Evolutionary conservation across 2,329 filamentous ascomycete species (phyloP), one percentile per base, ranked within the genome.

Genomic region (Paraconiothyrium sp.): DNA sequence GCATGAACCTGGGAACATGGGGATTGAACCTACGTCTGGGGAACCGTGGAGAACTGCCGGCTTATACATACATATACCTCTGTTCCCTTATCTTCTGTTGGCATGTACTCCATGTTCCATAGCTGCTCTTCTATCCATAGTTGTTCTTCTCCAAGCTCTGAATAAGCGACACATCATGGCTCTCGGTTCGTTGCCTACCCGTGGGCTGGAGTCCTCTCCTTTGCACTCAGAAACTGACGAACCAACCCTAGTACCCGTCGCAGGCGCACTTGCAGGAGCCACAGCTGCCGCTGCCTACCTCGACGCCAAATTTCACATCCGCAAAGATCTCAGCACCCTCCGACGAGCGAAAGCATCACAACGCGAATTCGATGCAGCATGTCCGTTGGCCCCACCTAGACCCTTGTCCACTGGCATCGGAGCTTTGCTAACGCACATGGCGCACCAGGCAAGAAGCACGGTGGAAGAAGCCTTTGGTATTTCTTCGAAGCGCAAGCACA

Each of bases 281-380:
- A 70, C 69, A 13, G 80, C 80, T 11, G 79, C 81, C 13, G 84
- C 85, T 44, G 83, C 84, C 14, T 92, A 92, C 67, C 79, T 91
- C 48, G 86, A 93, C 71, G 91, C 88, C 57, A 92, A 90, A 79
- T 89, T 86, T 68, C 87, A 91, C 72, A 73, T 93, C 54, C 75
- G 78, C 46, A 87, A 90, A 70, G 91, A 94, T 73, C 65, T 90
- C 16, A 67, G 72, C 0, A 68, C 70, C 7, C 75, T 91, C n/a
- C 72, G 79, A 13, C 77, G 78, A 11, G 61, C 79, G n/a, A 81
- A 78, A 39, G 77, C 74, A 35, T 78, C 79, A 10, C 77, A 80
- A 55, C 82, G 84, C 55, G 76, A 81, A 2, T 83, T 84, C 57
- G 75, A 77, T 4, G 80, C 82, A 75, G 84, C 84, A 41, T 72